Percentiles rank a stretch among this genome's conserved stretches.
These are phyloP conservation scores for Claviceps cyperi DNA, from an alignment of 2,329 filamentous ascomycete species.

Conservation along the genomic window DNA sequence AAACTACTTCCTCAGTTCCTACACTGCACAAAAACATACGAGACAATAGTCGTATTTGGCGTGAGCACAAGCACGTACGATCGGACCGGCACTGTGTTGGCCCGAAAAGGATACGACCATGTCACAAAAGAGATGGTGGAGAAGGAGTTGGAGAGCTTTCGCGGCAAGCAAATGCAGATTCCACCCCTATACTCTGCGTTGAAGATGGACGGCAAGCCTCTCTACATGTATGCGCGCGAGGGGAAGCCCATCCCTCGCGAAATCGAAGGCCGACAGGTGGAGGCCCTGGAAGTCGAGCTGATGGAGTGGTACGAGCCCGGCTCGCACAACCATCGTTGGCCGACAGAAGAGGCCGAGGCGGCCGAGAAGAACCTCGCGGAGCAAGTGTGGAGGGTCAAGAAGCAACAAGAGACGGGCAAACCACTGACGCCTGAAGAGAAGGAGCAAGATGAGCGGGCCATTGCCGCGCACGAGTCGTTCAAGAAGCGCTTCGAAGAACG, in stretches of 20 bases:
- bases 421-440: slow-evolving; percentile 40
- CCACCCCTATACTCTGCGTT: slow-evolving; percentile 88
- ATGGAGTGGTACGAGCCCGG: slow-evolving; percentile 77
- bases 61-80: slow-evolving; percentile 91
- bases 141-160: slow-evolving; percentile 58
- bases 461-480: slow-evolving; percentile 40
- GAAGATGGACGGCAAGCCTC: slow-evolving; percentile 81
- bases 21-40: slow-evolving; percentile 84
- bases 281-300: slow-evolving; percentile 63
- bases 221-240: slow-evolving; percentile 91
- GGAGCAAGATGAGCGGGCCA: slow-evolving; percentile 38
- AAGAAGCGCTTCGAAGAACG: slow-evolving; percentile 44
- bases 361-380: slow-evolving; percentile 66
- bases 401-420: slow-evolving; percentile 34
- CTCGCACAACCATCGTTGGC: slow-evolving; percentile 65
- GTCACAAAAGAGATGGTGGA: slow-evolving; percentile 69
- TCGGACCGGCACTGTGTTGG: slow-evolving; percentile 67
- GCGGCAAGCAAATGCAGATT: slow-evolving; percentile 74
- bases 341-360: slow-evolving; percentile 59
- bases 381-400: slow-evolving; percentile 51
- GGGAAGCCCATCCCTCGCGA: slow-evolving; percentile 75
- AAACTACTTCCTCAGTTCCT: slow-evolving; percentile 70
- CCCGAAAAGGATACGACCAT: slow-evolving; percentile 60
- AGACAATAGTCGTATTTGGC: slow-evolving; percentile 78
- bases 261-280: slow-evolving; percentile 67